A percentile compares a stretch with the other conserved stretches of the same genome.
Conservation (phyloP, 2,329 filamentous ascomycete genomes). For the Alternaria conjuncta region DNA sequence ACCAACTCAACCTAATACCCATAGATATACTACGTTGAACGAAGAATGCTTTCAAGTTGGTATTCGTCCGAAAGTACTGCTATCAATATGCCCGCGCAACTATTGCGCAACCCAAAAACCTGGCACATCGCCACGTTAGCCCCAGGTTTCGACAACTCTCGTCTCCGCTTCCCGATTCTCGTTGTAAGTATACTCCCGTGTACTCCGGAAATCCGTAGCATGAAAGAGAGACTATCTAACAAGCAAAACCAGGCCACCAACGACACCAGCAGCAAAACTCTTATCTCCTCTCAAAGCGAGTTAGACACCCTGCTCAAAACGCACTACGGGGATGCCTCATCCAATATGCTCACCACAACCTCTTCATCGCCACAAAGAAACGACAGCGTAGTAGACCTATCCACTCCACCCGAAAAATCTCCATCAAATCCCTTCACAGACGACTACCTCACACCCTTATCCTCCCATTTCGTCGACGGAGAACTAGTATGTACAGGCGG, state of each 20-base stretch:
- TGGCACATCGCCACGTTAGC: background rate
- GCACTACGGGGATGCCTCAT: background rate
- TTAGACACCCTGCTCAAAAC: background rate
- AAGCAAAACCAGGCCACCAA: background rate
- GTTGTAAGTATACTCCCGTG: background rate
- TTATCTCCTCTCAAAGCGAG: background rate
- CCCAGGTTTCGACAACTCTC: background rate
- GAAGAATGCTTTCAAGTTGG: too few species aligned
- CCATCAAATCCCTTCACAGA: background rate
- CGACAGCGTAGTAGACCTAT: background rate
- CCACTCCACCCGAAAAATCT: background rate
- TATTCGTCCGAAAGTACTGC: too few species aligned
- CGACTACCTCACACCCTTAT: background rate
- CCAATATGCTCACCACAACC: background rate
- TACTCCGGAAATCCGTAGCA: rapidly evolving
- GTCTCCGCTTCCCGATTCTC: background rate
- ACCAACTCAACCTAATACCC: background rate
- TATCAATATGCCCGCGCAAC: background rate
- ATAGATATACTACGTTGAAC: rapidly evolving
- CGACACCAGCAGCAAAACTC: background rate
- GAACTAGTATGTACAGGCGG: background rate
- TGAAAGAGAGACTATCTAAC: background rate
- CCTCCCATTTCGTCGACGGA: background rate
- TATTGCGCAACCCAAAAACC: background rate
- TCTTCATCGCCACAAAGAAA: background rate